Conservation (phyloP, 2,329 filamentous ascomycete genomes). For the Remersonia thermophila region DNA sequence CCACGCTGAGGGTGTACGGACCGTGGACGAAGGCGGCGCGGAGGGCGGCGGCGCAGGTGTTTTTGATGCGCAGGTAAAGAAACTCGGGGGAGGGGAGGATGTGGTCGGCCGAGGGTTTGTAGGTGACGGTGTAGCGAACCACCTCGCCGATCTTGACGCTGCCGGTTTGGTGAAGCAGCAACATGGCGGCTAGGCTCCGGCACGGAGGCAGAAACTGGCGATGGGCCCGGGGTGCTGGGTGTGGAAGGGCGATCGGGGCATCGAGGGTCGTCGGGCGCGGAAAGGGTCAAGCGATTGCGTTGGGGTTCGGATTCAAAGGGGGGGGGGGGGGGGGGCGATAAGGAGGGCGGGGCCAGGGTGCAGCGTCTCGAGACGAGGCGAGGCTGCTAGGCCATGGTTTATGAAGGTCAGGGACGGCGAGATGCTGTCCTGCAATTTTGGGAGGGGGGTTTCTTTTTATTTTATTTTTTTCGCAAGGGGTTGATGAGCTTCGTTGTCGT, state of each 20-base stretch:
- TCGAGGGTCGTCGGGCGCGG: too few species aligned
- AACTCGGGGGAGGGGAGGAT: slow-evolving; percentile 75
- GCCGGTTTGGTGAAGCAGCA: slow-evolving; percentile 82
- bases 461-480: too few species aligned
- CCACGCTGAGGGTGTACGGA: slow-evolving; percentile 80
- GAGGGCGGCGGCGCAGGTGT: slow-evolving; percentile 78
- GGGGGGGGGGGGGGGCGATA: not conserved
- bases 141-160: slow-evolving; percentile 91
- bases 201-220: not conserved
- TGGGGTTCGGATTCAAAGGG: too few species aligned
- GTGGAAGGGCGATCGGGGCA: not conserved
- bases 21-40: slow-evolving; percentile 94
- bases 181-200: slow-evolving; percentile 43
- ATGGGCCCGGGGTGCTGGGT: too few species aligned
- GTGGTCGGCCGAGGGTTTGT: slow-evolving; percentile 77
- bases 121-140: slow-evolving; percentile 82
- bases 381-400: slow-evolving; percentile 7
- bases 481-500: too few species aligned
- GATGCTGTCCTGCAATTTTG: not conserved
- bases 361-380: not conserved
- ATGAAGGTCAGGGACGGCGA: slow-evolving; percentile 1
- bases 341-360: too few species aligned
- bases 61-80: slow-evolving; percentile 79
- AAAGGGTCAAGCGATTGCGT: too few species aligned
- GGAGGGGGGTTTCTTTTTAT: too few species aligned